A percentile compares a stretch with the other conserved stretches of the same genome.
phyloP scores from a whole-genome alignment of 768 basidiomycete genomes.

The Naematelia encephala region DNA sequence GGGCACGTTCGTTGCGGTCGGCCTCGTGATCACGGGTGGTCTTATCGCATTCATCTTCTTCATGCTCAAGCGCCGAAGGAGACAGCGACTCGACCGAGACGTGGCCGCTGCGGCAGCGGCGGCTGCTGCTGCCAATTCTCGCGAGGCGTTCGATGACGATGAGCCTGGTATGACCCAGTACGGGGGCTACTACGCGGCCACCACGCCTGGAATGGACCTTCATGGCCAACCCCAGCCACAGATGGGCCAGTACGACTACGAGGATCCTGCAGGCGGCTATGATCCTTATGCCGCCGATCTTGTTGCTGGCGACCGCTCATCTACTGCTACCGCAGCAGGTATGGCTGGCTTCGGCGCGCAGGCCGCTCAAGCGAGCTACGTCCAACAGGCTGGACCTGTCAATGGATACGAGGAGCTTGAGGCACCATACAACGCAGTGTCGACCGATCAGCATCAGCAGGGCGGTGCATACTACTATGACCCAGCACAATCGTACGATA shows the following conservation, averaged over 20 bases:
- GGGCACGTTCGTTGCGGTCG: slow-evolving; percentile 71
- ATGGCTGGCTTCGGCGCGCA: slow-evolving; percentile 39
- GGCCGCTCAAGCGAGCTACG: slow-evolving; percentile 20
- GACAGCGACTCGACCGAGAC: slow-evolving; percentile 50
- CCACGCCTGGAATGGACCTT: slow-evolving; percentile 29
- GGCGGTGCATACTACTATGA: slow-evolving; percentile 33
- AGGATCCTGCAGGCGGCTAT: slow-evolving; percentile 46
- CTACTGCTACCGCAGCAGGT: slow-evolving; percentile 33
- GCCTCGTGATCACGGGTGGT: slow-evolving; percentile 61
- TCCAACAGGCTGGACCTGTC: not conserved
- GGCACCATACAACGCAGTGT: not conserved
- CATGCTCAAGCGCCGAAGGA: slow-evolving; percentile 46
- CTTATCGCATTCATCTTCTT: slow-evolving; percentile 55
- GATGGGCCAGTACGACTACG: slow-evolving; percentile 45
- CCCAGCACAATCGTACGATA: slow-evolving; percentile 34
- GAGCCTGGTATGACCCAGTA: slow-evolving; percentile 47
- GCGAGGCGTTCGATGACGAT: slow-evolving; percentile 46
- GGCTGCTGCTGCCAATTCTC: slow-evolving; percentile 41
- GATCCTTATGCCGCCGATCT: slow-evolving; percentile 45
- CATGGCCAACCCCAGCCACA: slow-evolving; percentile 33
- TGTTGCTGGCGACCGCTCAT: slow-evolving; percentile 25
- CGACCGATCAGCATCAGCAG: slow-evolving; percentile 4
- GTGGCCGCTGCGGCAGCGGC: slow-evolving; percentile 49
- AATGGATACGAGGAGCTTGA: slow-evolving; percentile 4
- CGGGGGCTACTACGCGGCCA: slow-evolving; percentile 46